Evolutionary conservation across 2,329 filamentous ascomycete genomes (phyloP), one percentile per base, ranked within the genome.

Genomic region (Curvularia lunata): DNA sequence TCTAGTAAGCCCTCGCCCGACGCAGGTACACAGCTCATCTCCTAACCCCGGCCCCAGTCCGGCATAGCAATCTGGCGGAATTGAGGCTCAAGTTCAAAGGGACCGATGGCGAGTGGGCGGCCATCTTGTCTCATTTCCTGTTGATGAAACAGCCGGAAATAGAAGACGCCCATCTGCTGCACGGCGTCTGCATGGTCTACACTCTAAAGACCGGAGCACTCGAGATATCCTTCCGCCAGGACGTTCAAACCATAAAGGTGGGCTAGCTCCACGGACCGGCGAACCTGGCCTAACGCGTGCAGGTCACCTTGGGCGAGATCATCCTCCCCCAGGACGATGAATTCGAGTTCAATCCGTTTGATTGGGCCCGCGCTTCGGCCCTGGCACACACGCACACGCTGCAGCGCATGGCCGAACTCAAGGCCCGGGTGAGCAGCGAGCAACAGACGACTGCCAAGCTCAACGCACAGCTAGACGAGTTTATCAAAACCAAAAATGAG

Each of bases 301-400:
- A 75, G 72, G 65, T 75, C 21, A 87, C 85, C 82, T 82, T 92
- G n/a, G 91, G 90, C 32, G 78, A 83, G 21, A 82, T 93, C 58
- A 78, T 81, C 4, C 78, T 92, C 3, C 75, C 79, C 37, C 79
- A 83, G 63, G 81, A 85, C 56, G 80, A 82, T 34, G 82, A 85
- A 42, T 84, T 86, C 58, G 84, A 84, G 60, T 83, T 91, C 60
- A 83, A 86, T 53, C 78, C 88, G 4, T 89, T 90, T 60, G 86
- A 90, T 54, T 93, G 90, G 90, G 90, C 88, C 58, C 84, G 83
- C 41, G 78, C 80, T 19, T 85, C 87, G 5, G 81, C 85, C 9
- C 77, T 83, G 54, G 78, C 81, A 18, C 79, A 83, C 47, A 71
- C 75, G 19, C 76, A 76, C 27, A 80, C 82, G 34, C 78, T 81